phyloP scores from a whole-genome alignment of 768 basidiomycete species.

The Pleurotus djamor region DNA sequence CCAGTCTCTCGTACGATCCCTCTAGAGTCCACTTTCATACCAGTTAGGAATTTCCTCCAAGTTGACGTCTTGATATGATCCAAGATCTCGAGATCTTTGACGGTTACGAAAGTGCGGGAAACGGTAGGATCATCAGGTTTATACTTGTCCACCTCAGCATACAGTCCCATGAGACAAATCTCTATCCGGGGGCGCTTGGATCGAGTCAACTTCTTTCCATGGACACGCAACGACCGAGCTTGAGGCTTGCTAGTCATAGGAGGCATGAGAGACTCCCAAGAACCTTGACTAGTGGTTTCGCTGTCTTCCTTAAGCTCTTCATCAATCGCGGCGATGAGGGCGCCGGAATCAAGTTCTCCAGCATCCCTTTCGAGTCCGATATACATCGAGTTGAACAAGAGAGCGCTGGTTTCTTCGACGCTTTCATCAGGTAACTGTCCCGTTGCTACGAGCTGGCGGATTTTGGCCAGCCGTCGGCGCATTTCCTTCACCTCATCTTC shows the following conservation, averaged over 20 bases:
- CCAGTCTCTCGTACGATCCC: conserved; percentile 90
- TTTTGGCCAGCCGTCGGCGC: conserved; percentile 81
- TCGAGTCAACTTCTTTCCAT: conserved; percentile 63
- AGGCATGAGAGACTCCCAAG: conserved; percentile 86
- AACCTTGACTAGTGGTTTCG: conserved; percentile 77
- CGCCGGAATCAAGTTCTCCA: conserved; percentile 71
- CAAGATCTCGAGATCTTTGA: conserved; percentile 81
- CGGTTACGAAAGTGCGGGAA: conserved; percentile 63
- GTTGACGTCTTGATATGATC: conserved; percentile 99
- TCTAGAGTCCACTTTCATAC: conserved; percentile 76
- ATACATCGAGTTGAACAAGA: conserved; percentile 93
- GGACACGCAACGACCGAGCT: conserved; percentile 36
- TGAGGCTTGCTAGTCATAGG: conserved; percentile 39
- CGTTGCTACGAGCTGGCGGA: conserved; percentile 86
- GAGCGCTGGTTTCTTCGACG: conserved; percentile 67
- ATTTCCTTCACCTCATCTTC: conserved; percentile 89
- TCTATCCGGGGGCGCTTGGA: conserved; percentile 84
- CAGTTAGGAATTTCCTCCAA: conserved; percentile 96
- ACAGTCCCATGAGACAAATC: conserved; percentile 64
- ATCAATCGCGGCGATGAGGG: conserved; percentile 88
- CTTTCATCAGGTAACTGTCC: conserved; percentile 85
- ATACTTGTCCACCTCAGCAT: conserved; percentile 69
- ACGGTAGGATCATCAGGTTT: conserved; percentile 51
- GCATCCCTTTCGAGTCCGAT: conserved; percentile 84
- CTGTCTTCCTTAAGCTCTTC: conserved; percentile 79